Evolutionary conservation across 2,329 filamentous ascomycete species (phyloP), one percentile per base, ranked within the genome.

Genomic region (Exophiala bonariae): DNA sequence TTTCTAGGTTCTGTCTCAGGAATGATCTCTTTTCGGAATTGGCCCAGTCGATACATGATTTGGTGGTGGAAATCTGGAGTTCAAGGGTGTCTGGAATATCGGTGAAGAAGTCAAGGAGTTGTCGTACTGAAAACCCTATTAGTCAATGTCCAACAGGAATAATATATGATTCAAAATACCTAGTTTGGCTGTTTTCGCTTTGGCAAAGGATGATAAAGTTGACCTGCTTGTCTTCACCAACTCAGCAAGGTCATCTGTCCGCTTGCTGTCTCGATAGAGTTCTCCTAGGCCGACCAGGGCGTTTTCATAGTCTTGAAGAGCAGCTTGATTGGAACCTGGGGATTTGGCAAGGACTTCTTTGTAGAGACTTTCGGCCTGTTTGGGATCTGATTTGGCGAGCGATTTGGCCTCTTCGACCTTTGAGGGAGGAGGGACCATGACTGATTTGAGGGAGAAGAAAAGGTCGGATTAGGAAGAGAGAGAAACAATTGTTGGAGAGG

Each of bases 21-120:
- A 99, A 99, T 51, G 89, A 89, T 65, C 93, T 87, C 61, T 91
- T 87, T 76, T 97, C 50, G 2, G 50, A 47, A 30, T 56, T 56
- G 34, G 54, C 93, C 93, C 93, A 99, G 75, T 97, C 92, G 83
- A 99, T 99, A 76, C 90, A 97, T 73, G 93, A 96, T 74, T 96
- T 96, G 64, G 93, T 99, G 62, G 96, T 89, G 68, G 85, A 76
- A 68, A 96, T 90, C 75, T 99, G 93, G 66, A 86, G 88, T 68
- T 99, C 93, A 76, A 87, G 87, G 61, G 89, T 93, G 73, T 96
- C 87, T 63, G 95, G 93, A 61, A 97, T 96, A 63, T 87, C 82
- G 62, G 87, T 83, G 78, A 97, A 93, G 68, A 96, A 84, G 70
- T 99, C 93, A 68, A 99, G 87, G 19, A 99, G 83, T 73, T 96